phyloP scores from a whole-genome alignment of 345 rosid species.

The Salix udensis region DNA sequence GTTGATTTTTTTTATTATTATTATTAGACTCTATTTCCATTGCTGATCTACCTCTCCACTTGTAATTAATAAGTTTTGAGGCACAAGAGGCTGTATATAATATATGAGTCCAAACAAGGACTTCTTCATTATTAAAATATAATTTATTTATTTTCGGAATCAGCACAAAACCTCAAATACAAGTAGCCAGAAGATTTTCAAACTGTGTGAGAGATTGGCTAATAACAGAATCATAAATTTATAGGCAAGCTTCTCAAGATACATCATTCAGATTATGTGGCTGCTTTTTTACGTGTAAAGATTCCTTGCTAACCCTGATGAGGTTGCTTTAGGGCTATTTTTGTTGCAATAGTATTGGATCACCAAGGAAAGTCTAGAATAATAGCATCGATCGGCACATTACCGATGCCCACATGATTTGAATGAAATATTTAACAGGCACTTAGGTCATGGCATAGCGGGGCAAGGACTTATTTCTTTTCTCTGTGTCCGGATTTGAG shows the following conservation, averaged over 20 bases:
- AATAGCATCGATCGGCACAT: not conserved
- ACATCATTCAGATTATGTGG: no score
- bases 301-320: not conserved
- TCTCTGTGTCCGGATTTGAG: fast-evolving
- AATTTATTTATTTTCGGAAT: no score
- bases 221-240: not conserved
- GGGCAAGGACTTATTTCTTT: fast-evolving
- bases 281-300: not conserved
- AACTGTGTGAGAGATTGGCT: not conserved
- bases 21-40: no score
- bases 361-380: not conserved
- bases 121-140: no score
- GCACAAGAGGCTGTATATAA: no score
- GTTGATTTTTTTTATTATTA: no score
- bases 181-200: not conserved
- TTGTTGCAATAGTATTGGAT: not conserved
- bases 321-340: not conserved
- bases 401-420: no score
- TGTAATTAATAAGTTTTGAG: no score
- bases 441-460: fast-evolving
- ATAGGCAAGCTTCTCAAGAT: not conserved
- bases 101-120: no score
- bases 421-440: no score
- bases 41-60: no score
- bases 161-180: not conserved